phyloP scores from a whole-genome alignment of 2,329 filamentous ascomycete genomes.

The Sporothrix brasiliensis region DNA sequence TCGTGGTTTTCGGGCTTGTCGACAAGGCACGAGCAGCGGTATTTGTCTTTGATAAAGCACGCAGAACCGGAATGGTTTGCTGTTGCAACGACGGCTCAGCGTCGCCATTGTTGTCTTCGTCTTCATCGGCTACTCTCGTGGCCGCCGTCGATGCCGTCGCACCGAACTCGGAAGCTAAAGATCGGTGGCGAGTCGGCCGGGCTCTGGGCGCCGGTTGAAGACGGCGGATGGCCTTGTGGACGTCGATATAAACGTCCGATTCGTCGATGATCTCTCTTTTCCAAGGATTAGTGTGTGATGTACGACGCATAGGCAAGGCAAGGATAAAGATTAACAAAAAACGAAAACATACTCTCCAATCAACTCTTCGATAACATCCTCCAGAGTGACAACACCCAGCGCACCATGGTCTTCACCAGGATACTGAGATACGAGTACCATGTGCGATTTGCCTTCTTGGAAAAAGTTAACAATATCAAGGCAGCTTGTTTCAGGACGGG shows the following conservation, averaged over 20 bases:
- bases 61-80: slow-evolving; percentile 45
- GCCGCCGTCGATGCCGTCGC: slow-evolving; percentile 36
- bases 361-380: slow-evolving; percentile 97
- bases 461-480: slow-evolving; percentile 99
- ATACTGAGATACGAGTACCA: slow-evolving; percentile 89
- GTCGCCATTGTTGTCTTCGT: slow-evolving; percentile 39
- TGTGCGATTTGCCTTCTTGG: slow-evolving; percentile 98
- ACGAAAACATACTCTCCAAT: slow-evolving; percentile 81
- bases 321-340: not conserved
- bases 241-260: slow-evolving; percentile 96
- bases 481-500: slow-evolving; percentile 91
- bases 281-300: not conserved
- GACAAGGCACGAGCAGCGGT: slow-evolving; percentile 48
- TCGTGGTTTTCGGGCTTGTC: slow-evolving; percentile 56
- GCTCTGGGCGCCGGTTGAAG: slow-evolving; percentile 81
- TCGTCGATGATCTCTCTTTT: slow-evolving; percentile 94
- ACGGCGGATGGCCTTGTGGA: slow-evolving; percentile 95
- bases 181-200: slow-evolving; percentile 53
- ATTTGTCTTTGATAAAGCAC: slow-evolving; percentile 26
- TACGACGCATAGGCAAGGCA: not conserved
- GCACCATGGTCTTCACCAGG: slow-evolving; percentile 91
- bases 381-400: slow-evolving; percentile 89
- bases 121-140: slow-evolving; percentile 39
- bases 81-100: slow-evolving; percentile 33
- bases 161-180: slow-evolving; percentile 35